Evolutionary conservation across 371 early-diverging fungal species (phyloP), one percentile per base, ranked within the genome.

Genomic region (Mortierella sp.): DNA sequence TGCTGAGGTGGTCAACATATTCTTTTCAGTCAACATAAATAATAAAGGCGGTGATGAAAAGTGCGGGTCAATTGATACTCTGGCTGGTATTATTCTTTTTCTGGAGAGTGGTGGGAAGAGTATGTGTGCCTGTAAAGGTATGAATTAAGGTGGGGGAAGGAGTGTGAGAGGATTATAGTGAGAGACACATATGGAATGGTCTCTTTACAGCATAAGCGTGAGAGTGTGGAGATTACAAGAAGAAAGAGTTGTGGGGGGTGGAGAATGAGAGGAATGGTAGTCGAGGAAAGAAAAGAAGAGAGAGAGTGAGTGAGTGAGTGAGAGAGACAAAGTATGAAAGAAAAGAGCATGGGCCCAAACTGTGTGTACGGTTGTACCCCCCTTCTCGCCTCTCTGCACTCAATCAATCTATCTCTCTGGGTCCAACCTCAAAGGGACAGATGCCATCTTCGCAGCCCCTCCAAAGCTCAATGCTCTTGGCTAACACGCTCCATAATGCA

Each of bases 1-100:
- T 45, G 70, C 64, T 32, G 75, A 47, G 37, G 76, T 70, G 32
- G 73, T 68, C 58, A 78, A 37, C 78, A 73, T 77, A 54, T 35
- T 73, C 70, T 73, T 77, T 63, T 67, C 68, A 3, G 69, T 59
- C 55, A 66, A 64, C 73, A 78, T 62, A 63, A 30, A 28, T 24
- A 28, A 45, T 16, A 16, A 28, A 28, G 24, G 28, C 28, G 5
- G 55, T 55, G 55, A 24, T 52, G 12, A 20, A 16, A 18, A 28
- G 14, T 30, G 10, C 1, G n/a, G 28, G 30, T 28, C 55, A 55
- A 55, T 55, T 55, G 55, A 28, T 55, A 28, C 9, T 10, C 26
- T 18, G 18, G 18, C 8, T 55, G 22, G 24, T 0, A 52, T 52
- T 20, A 14, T 55, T 55, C 10, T 55, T 55, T 55, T 12, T 12